Conservation (phyloP, 176 grass and related monocot species). For the Saccharum spontaneum region DNA sequence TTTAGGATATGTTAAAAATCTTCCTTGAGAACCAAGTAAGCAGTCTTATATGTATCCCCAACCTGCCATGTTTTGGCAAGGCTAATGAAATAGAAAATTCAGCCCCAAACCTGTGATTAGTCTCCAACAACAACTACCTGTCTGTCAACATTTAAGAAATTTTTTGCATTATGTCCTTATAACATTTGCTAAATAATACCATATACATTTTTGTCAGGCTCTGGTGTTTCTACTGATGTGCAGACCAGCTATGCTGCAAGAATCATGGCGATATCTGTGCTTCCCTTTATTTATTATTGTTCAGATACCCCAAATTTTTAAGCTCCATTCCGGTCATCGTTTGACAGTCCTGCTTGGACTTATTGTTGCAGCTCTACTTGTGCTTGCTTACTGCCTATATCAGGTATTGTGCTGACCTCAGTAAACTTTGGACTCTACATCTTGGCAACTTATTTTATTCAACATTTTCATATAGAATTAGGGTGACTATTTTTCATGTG, state of each 20-base stretch:
- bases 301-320: slow-evolving; percentile 75
- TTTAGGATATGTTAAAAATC: too few relatives aligned
- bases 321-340: slow-evolving; percentile 60
- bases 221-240: slow-evolving; percentile 81
- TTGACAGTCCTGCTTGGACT: slow-evolving; percentile 64
- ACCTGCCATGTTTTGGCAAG: too few relatives aligned
- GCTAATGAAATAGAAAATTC: too few relatives aligned
- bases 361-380: slow-evolving; percentile 56
- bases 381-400: slow-evolving; percentile 84
- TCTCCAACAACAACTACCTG: neutral
- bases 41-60: too few relatives aligned
- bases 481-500: neutral
- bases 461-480: neutral
- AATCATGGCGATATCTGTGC: slow-evolving; percentile 82
- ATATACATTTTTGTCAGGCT: slow-evolving; percentile 40
- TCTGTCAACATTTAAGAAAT: neutral
- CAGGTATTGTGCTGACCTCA: slow-evolving; percentile 58
- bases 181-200: slow-evolving; percentile 23
- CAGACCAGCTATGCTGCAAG: slow-evolving; percentile 81
- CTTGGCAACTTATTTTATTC: slow-evolving; percentile 3
- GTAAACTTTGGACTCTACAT: neutral
- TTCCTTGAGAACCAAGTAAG: too few relatives aligned
- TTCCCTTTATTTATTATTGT: slow-evolving; percentile 93
- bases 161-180: neutral
- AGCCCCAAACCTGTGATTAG: too few relatives aligned